These are phyloP conservation scores for Dissophora ornata DNA, from an alignment of 192 early-diverging fungal genomes.

Conservation along the genomic window DNA sequence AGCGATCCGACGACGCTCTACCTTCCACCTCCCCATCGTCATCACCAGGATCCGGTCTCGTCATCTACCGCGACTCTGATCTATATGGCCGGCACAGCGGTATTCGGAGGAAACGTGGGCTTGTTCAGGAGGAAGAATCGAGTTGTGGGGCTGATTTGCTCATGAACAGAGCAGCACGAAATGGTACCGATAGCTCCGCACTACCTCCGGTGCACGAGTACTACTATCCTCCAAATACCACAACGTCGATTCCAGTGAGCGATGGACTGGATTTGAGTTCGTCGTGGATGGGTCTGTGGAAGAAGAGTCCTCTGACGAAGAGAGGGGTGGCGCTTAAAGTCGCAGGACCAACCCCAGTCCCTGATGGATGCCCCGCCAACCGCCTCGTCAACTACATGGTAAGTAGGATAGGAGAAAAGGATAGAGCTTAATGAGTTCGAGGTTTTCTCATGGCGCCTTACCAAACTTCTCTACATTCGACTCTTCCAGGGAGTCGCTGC, in stretches of 20 bases:
- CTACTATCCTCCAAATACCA: conserved; percentile 49
- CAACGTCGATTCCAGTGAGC: conserved; percentile 19
- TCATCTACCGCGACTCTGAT: conserved; percentile 76
- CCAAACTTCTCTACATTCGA: too few species aligned
- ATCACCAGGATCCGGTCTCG: conserved; percentile 34
- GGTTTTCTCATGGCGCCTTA: too few species aligned
- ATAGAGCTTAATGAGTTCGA: too few species aligned
- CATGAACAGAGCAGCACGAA: neutral
- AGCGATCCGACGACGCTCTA: conserved; percentile 63
- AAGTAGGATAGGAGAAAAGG: too few species aligned
- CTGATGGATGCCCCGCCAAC: conserved; percentile 39
- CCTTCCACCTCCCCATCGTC: conserved; percentile 40
- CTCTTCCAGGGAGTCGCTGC: conserved; percentile 83
- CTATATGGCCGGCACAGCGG: conserved; percentile 36
- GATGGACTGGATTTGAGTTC: conserved; percentile 7
- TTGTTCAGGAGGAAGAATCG: conserved; percentile 16
- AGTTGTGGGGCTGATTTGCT: conserved; percentile 19
- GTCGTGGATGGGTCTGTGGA: conserved; percentile 26
- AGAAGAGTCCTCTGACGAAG: conserved; percentile 6
- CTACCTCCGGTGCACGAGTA: conserved; percentile 11
- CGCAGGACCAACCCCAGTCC: conserved; percentile 43
- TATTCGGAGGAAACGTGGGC: conserved; percentile 29
- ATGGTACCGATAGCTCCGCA: neutral
- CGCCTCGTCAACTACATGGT: conserved; percentile 47
- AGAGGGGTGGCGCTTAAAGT: conserved; percentile 23